Evolutionary conservation across 345 rosid species (phyloP), one percentile per base, ranked within the genome.

Genomic region (Geranium rotundifolium): DNA sequence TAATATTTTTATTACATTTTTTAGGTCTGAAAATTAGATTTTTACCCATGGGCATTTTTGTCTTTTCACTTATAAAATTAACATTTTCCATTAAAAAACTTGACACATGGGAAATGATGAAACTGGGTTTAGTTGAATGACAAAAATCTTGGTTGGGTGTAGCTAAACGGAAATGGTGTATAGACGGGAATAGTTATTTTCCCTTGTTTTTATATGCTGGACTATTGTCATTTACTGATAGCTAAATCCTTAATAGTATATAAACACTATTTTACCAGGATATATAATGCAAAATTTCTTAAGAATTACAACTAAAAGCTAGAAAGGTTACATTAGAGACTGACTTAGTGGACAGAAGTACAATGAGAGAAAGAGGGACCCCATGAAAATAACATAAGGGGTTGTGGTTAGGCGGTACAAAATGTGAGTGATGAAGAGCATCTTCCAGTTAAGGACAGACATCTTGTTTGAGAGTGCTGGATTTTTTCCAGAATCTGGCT

Each of bases 401-500:
- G 18, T 31, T 54, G 1, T 31, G 19, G 58, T 55, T 55, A 63
- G 57, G 70, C 18, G 58, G 16, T 10, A n/a, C 54, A 27, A 52
- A 19, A 31, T 54, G 55, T 0, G 29, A 34, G 60, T 19, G 52
- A 0, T 2, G n/a, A 13, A 12, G 13, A 29, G 55, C 57, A 23
- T 29, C 8, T 20, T 27, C 29, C 17, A 60, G 60, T 65, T 57
- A n/a, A 58, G 19, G 56, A 62, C n/a, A 65, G 15, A 29, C 49
- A 23, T 61, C 63, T 60, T 55, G 49, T 49, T 60, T 20, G 56
- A 8, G 56, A 61, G 7, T 31, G 67, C 46, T 61, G 41, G 79
- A 62, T 54, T 68, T 67, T 75, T 56, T 78, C 79, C 83, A 76
- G 80, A 85, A 82, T 80, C 81, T 85, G 58, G 87, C 80, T 0